phyloP scores from a whole-genome alignment of 164 flowering plant genomes.

The Vitis riparia region DNA sequence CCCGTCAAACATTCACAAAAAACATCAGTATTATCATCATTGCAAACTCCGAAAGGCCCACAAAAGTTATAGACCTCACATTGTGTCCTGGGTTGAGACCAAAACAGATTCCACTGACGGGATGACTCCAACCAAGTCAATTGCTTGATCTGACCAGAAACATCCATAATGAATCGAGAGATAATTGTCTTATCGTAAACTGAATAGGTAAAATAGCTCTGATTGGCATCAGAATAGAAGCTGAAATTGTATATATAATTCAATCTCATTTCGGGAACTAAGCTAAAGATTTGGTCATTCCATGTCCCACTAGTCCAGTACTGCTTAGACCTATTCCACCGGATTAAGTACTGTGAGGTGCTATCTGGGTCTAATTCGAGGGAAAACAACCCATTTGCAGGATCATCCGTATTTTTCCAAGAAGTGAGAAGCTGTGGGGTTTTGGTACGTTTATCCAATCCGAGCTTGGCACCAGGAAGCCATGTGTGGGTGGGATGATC shows the following conservation, averaged over 20 bases:
- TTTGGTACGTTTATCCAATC: slow-evolving; percentile 30
- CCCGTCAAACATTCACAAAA: slow-evolving; percentile 40
- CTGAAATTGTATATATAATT: slow-evolving; percentile 39
- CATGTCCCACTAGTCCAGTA: slow-evolving; percentile 60
- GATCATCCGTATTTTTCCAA: slow-evolving; percentile 65
- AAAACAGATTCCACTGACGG: slow-evolving; percentile 34
- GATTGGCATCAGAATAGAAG: slow-evolving; percentile 29
- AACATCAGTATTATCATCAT: slow-evolving; percentile 3
- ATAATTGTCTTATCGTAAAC: slow-evolving; percentile 12
- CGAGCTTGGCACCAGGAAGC: slow-evolving; percentile 55
- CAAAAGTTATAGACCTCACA: slow-evolving; percentile 48
- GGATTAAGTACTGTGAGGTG: slow-evolving; percentile 22
- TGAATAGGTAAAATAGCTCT: slow-evolving; percentile 43
- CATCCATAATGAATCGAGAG: slow-evolving; percentile 35
- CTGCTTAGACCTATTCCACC: slow-evolving; percentile 40
- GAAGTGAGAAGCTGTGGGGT: slow-evolving; percentile 37
- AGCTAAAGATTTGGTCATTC: slow-evolving; percentile 40
- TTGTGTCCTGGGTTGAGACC: slow-evolving; percentile 39
- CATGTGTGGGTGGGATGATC: slow-evolving; percentile 54
- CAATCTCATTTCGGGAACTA: slow-evolving; percentile 48
- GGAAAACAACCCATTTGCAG: slow-evolving; percentile 55
- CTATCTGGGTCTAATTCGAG: slow-evolving; percentile 43
- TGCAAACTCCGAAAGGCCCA: slow-evolving; percentile 45
- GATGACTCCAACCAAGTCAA: slow-evolving; percentile 18
- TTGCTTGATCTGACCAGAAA: slow-evolving; percentile 39